These are phyloP conservation scores for Exophiala viscosa DNA, from an alignment of 2,329 filamentous ascomycete species.

Conservation along the genomic window DNA sequence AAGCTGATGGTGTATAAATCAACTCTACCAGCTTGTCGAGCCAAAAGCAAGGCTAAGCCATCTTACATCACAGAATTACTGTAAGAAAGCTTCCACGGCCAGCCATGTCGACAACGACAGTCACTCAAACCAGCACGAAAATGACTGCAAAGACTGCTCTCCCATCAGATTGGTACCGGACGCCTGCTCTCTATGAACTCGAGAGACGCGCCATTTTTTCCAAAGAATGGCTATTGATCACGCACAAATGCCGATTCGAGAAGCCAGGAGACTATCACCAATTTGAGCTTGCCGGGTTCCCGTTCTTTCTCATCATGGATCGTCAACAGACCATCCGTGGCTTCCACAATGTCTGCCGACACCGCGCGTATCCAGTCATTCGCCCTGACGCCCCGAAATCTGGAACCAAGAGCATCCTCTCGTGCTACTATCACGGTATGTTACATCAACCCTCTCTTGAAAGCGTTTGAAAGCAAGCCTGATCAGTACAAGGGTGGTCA, in stretches of 20 bases:
- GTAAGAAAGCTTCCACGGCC: too few species aligned
- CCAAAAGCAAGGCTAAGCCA: too few species aligned
- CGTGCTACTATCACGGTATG: conserved; percentile 53
- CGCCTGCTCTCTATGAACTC: conserved; percentile 45
- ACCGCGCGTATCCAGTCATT: conserved; percentile 55
- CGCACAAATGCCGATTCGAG: conserved; percentile 42
- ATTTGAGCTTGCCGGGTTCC: conserved; percentile 41
- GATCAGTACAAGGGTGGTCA: conserved; percentile 43
- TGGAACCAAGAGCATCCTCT: conserved; percentile 34
- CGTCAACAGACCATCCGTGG: conserved; percentile 51
- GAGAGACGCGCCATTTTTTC: conserved; percentile 48
- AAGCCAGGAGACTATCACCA: conserved; percentile 42
- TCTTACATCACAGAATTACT: too few species aligned
- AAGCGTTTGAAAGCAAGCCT: too few species aligned
- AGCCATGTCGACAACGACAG: not conserved
- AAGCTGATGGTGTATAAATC: too few species aligned
- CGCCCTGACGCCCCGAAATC: conserved; percentile 15
- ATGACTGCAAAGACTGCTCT: not conserved
- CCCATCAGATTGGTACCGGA: conserved; percentile 48
- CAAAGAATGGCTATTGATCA: conserved; percentile 45
- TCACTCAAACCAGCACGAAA: too few species aligned
- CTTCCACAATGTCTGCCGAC: conserved; percentile 61
- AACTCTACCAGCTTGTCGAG: too few species aligned
- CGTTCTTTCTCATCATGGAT: conserved; percentile 53
- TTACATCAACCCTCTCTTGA: not conserved